A percentile compares a stretch with the other conserved stretches of the same genome.
phyloP scores from a whole-genome alignment of 2,329 filamentous ascomycete species.

The Corinectria fuckeliana region DNA sequence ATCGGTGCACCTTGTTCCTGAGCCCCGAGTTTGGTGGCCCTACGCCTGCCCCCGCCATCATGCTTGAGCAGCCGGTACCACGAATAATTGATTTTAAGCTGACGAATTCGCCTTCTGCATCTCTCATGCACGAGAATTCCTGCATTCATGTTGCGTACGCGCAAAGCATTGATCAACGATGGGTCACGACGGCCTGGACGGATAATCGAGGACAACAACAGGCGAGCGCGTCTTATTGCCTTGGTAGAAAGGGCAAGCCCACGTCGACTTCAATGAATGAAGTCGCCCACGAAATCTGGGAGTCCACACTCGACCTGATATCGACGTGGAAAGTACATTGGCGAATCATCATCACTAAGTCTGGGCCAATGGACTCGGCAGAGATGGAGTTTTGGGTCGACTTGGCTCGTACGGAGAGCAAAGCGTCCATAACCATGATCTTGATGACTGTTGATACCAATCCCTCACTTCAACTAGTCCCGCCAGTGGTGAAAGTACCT shows the following conservation, averaged over 20 bases:
- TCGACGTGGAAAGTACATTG: conserved; percentile 74
- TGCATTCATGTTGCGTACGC: conserved; percentile 83
- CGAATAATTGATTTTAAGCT: conserved; percentile 79
- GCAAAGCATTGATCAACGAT: conserved; percentile 75
- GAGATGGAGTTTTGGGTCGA: conserved; percentile 68
- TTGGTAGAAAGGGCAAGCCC: conserved; percentile 64
- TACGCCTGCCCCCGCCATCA: conserved; percentile 72
- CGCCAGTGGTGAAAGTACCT: conserved; percentile 58
- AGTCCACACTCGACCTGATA: conserved; percentile 76
- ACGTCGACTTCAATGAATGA: conserved; percentile 63
- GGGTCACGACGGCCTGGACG: conserved; percentile 83
- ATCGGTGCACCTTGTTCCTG: conserved; percentile 67
- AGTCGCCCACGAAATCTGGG: conserved; percentile 79
- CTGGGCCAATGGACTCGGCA: conserved; percentile 69
- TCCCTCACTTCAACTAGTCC: conserved; percentile 68
- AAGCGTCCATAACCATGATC: conserved; percentile 60
- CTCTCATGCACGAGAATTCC: conserved; percentile 78
- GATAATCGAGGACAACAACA: conserved; percentile 78
- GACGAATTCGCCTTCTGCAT: conserved; percentile 69
- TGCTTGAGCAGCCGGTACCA: conserved; percentile 73
- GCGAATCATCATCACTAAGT: conserved; percentile 78
- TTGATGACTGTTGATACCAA: conserved; percentile 70
- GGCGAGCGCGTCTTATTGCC: conserved; percentile 74
- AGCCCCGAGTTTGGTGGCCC: conserved; percentile 51
- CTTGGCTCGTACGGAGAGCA: conserved; percentile 59